phyloP scores from a whole-genome alignment of 1,139 yeast genomes.

The Hyphopichia wangnamkhiaoensis region DNA sequence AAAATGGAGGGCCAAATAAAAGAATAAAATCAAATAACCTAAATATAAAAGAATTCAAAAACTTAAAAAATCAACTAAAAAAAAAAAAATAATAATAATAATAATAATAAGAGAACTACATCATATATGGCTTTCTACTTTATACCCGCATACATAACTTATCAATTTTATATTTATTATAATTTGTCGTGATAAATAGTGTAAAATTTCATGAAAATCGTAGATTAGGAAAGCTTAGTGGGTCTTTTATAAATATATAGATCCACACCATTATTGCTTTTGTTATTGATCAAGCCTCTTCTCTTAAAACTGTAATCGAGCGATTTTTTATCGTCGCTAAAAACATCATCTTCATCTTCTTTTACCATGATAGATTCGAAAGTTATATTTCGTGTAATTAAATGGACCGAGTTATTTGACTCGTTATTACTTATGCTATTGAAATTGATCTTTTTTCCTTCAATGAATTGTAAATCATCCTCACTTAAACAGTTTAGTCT shows the following conservation, averaged over 20 bases:
- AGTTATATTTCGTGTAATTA: neutral
- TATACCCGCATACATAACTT: neutral
- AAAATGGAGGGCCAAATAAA: no score
- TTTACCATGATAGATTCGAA: constrained; percentile 1
- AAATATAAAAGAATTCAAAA: no score
- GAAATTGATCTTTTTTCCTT: constrained; percentile 2
- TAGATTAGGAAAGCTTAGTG: neutral
- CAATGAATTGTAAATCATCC: constrained; percentile 5
- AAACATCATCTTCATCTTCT: constrained; percentile 11
- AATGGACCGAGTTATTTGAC: neutral
- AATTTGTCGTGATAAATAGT: neutral
- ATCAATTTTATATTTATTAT: neutral
- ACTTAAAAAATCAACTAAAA: neutral
- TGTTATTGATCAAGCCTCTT: constrained; percentile 5
- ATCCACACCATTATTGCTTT: constrained; percentile 5
- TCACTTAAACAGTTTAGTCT: constrained; percentile 4
- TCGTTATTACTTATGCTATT: neutral
- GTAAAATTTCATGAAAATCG: no score
- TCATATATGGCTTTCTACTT: neutral
- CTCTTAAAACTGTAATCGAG: constrained; percentile 5
- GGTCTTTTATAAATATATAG: constrained; percentile 11
- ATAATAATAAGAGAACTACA: no score
- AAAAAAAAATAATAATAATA: neutral
- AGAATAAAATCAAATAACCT: no score
- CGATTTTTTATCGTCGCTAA: constrained; percentile 1